These are phyloP conservation scores for Fraxinus sp. DNA, from an alignment of 305 asterid genomes.

Conservation along the genomic window DNA sequence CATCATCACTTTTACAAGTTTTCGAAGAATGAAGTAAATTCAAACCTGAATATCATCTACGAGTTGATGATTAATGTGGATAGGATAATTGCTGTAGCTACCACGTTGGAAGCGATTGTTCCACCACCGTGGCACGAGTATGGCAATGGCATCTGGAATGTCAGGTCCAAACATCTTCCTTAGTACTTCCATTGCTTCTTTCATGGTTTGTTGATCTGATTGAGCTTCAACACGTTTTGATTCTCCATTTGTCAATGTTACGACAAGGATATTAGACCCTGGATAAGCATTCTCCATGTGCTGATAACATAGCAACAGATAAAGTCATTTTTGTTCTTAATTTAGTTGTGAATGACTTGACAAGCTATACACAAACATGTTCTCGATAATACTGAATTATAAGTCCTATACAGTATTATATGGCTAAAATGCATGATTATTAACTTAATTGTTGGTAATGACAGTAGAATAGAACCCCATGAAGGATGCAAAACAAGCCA, in stretches of 20 bases:
- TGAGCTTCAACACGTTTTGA: constrained; percentile 85
- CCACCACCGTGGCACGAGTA: constrained; percentile 95
- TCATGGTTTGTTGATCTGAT: constrained; percentile 64
- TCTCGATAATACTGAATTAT: not conserved
- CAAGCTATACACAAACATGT: not conserved
- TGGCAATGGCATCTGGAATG: constrained; percentile 65
- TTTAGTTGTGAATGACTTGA: not conserved
- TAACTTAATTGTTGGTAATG: constrained; percentile 8
- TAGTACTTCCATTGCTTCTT: constrained; percentile 86
- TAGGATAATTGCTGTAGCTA: constrained; percentile 85
- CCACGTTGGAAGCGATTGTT: constrained; percentile 87
- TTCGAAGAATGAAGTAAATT: not conserved
- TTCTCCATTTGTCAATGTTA: constrained; percentile 81
- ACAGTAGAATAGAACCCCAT: not conserved
- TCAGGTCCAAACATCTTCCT: constrained; percentile 79
- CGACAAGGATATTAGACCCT: constrained; percentile 80
- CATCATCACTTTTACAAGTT: not conserved
- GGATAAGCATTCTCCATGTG: constrained; percentile 97
- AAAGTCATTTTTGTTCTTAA: constrained; percentile 22
- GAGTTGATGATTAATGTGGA: constrained; percentile 56
- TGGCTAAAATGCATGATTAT: constrained; percentile 10
- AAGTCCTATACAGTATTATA: constrained; percentile 7
- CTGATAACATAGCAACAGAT: constrained; percentile 42
- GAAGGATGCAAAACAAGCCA: not conserved
- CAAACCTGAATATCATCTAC: constrained; percentile 65